These are phyloP conservation scores for Dipodascus albidus DNA, from an alignment of 805 yeast genomes.

Conservation along the genomic window DNA sequence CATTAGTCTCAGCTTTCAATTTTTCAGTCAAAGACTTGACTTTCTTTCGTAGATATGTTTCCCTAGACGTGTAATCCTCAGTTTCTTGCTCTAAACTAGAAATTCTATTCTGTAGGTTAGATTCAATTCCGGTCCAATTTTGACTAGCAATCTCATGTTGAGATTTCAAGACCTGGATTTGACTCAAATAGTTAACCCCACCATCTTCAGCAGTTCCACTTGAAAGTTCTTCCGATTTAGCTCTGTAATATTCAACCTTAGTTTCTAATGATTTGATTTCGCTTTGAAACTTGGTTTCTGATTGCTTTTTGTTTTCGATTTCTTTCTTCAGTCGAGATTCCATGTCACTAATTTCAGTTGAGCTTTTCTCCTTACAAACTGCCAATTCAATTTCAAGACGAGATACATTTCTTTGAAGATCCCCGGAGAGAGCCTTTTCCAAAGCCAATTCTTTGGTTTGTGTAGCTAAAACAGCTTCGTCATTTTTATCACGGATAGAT, in stretches of 20 bases:
- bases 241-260: constrained; percentile 56
- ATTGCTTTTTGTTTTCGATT: constrained; percentile 21
- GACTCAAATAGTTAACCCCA: constrained; percentile 28
- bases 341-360: constrained; percentile 10
- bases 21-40: constrained; percentile 9
- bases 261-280: constrained; percentile 44
- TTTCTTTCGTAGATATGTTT: constrained; percentile 10
- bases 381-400: constrained; percentile 24
- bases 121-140: constrained; percentile 76
- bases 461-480: constrained; percentile 16
- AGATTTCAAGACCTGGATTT: constrained; percentile 47
- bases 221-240: constrained; percentile 41
- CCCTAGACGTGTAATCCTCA: constrained; percentile 12
- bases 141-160: constrained; percentile 69
- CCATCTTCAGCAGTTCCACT: constrained; percentile 16
- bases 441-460: constrained; percentile 21
- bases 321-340: constrained; percentile 22
- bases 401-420: constrained; percentile 21
- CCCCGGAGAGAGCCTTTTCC: constrained; percentile 18
- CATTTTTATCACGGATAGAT: constrained; percentile 19
- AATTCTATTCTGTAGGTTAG: constrained; percentile 41
- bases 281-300: constrained; percentile 15
- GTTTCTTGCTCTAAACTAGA: constrained; percentile 19
- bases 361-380: constrained; percentile 25
- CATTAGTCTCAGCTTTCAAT: background rate